Evolutionary conservation across 495 filamentous ascomycete species (phyloP), one percentile per base, ranked within the genome.

Genomic region (Aspergillus biplanus): DNA sequence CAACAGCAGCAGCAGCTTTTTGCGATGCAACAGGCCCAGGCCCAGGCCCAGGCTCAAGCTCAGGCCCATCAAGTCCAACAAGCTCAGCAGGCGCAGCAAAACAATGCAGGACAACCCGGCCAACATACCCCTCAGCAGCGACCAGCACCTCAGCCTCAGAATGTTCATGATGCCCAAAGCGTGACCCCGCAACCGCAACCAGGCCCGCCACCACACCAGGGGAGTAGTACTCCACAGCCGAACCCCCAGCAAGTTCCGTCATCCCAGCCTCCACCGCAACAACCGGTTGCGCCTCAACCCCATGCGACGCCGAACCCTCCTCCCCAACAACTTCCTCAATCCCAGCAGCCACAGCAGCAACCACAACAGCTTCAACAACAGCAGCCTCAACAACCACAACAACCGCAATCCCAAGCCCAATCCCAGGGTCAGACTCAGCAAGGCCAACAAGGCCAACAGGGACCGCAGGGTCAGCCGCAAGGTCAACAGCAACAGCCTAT

Each of bases 141-240:
- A 31, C 71, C 79, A 32, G 79, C 77, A 6, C 69, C 73, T 37
- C 80, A 81, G 55, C 73, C 78, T 50, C 78, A 80, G 48, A 80
- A 67, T 62, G 74, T 82, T 60, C 79, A 81, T 50, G 78, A 82
- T 56, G 66, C 73, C 16, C 80, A 81, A 56, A 80, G 70, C 56
- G 75, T 71, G 6, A 82, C 84, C n/a, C 80, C 79, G 4, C 84
- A 86, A 59, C 83, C 84, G 18, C 85, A 87, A 62, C 85, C 84
- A 73, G 75, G 72, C 12, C 73, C 72, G 15, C 75, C 75, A 42
- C 70, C 68, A 52, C 69, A 66, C 50, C 55, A 76, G 77, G 72
- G 82, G 69, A 69, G 84, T 77, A 68, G 70, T 70, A 72, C 85
- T 55, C 80, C 79, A 15, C 83, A 85, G 56, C 77, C 82, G 46